phyloP scores from a whole-genome alignment of 352 stramenopile species.

The Salisapilia sapeloensis region DNA sequence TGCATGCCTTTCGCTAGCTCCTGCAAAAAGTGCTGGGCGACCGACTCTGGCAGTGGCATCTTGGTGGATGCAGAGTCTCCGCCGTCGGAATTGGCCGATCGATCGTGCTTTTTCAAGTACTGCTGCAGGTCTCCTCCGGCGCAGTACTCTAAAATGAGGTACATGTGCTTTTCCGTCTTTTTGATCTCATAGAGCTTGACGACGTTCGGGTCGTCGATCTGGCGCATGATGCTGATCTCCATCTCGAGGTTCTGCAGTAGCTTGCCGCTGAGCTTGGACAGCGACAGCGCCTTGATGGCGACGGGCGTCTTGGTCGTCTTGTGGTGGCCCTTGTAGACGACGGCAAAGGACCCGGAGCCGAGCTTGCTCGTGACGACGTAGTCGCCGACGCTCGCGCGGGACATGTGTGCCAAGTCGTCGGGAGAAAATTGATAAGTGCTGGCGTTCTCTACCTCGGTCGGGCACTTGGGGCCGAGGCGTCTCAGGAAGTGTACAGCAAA shows the following conservation, averaged over 20 bases:
- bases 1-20: conserved; percentile 58
- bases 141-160: conserved; percentile 94
- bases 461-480: no score
- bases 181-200: conserved; percentile 93
- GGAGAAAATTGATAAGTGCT: no score
- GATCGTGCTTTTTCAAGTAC: conserved; percentile 71
- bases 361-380: conserved; percentile 85
- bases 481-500: no score
- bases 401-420: no score
- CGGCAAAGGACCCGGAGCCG: conserved; percentile 87
- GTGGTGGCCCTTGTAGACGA: conserved; percentile 76
- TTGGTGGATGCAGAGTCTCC: background rate
- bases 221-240: conserved; percentile 92
- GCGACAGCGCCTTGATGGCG: conserved; percentile 90
- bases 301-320: conserved; percentile 55
- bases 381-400: conserved; percentile 47
- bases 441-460: no score
- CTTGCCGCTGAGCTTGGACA: conserved; percentile 90
- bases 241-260: conserved; percentile 91
- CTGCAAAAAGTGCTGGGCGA: conserved; percentile 39
- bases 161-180: conserved; percentile 91
- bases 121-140: conserved; percentile 90
- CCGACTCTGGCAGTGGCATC: conserved; percentile 10
- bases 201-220: conserved; percentile 92
- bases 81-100: no score